Percentiles rank a stretch among this genome's conserved stretches.
These are phyloP conservation scores for Oryza meridionalis DNA, from an alignment of 176 grass and related monocot genomes.

Conservation along the genomic window DNA sequence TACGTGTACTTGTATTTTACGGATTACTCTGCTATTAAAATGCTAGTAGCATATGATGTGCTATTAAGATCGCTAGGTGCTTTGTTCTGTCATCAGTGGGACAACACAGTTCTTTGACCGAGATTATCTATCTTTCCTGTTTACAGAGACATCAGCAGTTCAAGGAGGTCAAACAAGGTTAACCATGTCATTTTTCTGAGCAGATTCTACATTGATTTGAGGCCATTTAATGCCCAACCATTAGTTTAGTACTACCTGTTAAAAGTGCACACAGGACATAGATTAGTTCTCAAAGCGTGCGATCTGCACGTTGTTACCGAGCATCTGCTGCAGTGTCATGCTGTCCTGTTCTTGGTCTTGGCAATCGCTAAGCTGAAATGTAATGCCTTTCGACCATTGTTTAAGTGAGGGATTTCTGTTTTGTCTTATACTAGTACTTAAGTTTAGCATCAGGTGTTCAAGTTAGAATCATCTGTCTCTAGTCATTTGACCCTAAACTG, in stretches of 20 bases:
- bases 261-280: constrained; percentile 28
- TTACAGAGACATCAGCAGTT: constrained; percentile 31
- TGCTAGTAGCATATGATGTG: constrained; percentile 9
- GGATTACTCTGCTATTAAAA: not conserved
- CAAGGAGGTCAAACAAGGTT: constrained; percentile 65
- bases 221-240: constrained; percentile 48
- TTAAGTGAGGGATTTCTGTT: constrained; percentile 11
- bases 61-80: constrained; percentile 15
- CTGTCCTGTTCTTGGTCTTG: constrained; percentile 17
- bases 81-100: constrained; percentile 38
- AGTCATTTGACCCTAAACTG: not conserved
- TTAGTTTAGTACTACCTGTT: constrained; percentile 13
- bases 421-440: not conserved
- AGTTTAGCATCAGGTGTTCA: constrained; percentile 26
- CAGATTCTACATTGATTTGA: constrained; percentile 1
- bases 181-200: constrained; percentile 40
- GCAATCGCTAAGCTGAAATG: not conserved
- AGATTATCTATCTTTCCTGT: constrained; percentile 36
- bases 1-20: not conserved
- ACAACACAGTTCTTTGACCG: constrained; percentile 43
- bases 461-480: not conserved
- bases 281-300: not conserved
- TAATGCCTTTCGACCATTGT: constrained; percentile 19
- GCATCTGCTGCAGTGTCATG: constrained; percentile 14
- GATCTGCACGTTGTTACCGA: not conserved